Base-by-base conservation (phyloP, 148 eudicot genomes). In the Simmondsia chinensis region DNA sequence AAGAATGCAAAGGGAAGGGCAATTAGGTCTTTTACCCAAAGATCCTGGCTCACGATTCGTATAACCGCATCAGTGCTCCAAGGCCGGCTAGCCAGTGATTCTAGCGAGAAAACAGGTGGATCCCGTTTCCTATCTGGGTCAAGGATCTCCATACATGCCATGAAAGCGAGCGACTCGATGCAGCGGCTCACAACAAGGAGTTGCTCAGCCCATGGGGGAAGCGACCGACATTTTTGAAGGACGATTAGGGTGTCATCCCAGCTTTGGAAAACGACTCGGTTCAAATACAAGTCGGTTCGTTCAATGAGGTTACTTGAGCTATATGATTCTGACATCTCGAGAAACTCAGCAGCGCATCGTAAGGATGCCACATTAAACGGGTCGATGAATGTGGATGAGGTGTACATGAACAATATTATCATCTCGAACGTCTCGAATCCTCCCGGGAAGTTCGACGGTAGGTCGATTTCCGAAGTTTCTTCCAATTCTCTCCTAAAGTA, bases 111-210 rank as follows among this genome's bases (percentile, higher is more conserved):
- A 11, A 64, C 55, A 1, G 88, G 80, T 2, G 60, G 50, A 36
- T 72, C 80, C 9, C 81, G 43, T 54, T 76, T 82, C 50, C 94
- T 74, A 43, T 91, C 95, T 0, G 95, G 99, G 51, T 91, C 99
- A 48, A 91, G 95, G 59, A 91, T 82, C 61, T 91, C 99, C 99
- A 86, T 91, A 47, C 94, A 91, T 12, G 94, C 88, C 99, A 91
- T 91, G 61, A 91, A 91, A n/a, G 99, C 89, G 2, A 91, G 70
- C 9, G 99, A 74, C 37, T 91, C 99, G 2, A 91, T 76, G 58
- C 99, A 91, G 4, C 99, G 72, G 43, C 89, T 86, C 20, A 86
- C 86, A 17, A 91, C 77, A 5, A 86, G 76, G 9, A 91, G 76
- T 25, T 91, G 83, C 50, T 91, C 99, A 4, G 99, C 72, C 78